These are phyloP conservation scores for Gossypium australe DNA, from an alignment of 345 rosid genomes.

Conservation along the genomic window DNA sequence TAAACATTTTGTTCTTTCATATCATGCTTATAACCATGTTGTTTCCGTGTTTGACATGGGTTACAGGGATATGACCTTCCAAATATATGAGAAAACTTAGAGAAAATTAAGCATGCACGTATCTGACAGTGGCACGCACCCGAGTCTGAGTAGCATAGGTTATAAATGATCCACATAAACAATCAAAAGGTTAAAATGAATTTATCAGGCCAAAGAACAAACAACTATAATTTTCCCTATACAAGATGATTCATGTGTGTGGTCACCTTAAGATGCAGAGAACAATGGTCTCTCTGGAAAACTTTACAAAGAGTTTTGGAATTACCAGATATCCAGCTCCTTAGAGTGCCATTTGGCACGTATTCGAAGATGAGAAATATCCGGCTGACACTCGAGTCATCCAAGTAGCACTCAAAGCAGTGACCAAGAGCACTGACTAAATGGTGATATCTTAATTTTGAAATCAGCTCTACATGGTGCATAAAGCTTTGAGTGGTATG, in stretches of 20 bases:
- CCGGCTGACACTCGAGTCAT: constrained; percentile 92
- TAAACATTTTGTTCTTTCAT: background rate
- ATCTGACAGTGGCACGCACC: too few relatives aligned
- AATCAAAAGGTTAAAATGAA: background rate
- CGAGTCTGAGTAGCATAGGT: too few relatives aligned
- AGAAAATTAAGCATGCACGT: too few relatives aligned
- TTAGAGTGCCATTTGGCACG: constrained; percentile 75
- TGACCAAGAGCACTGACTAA: constrained; percentile 88
- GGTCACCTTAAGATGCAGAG: background rate
- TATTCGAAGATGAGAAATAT: constrained; percentile 81
- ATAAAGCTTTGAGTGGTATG: constrained; percentile 65
- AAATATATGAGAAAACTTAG: too few relatives aligned
- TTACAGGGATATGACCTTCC: too few relatives aligned
- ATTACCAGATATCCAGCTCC: constrained; percentile 88
- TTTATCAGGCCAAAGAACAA: background rate
- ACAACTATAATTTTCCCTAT: too few relatives aligned
- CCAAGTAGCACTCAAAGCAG: constrained; percentile 88
- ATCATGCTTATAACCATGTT: background rate
- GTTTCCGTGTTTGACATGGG: too few relatives aligned
- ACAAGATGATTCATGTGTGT: too few relatives aligned
- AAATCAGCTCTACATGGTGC: constrained; percentile 79
- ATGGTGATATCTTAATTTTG: constrained; percentile 82
- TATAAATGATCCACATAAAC: background rate
- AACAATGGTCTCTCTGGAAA: background rate
- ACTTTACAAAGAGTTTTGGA: background rate